Conservation (phyloP, 495 filamentous ascomycete genomes). For the Evernia prunastri region DNA sequence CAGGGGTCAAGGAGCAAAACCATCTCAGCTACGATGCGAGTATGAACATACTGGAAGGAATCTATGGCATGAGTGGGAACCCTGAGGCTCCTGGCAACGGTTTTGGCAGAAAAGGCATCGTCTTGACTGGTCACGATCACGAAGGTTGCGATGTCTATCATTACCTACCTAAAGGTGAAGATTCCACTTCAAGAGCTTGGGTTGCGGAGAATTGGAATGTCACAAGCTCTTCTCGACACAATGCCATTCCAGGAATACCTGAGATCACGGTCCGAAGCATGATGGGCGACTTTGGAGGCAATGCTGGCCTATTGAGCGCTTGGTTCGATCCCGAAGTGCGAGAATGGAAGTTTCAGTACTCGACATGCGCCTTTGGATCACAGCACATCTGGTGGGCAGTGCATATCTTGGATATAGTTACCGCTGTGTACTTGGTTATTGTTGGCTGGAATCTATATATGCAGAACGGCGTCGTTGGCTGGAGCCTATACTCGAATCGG, state of each 20-base stretch:
- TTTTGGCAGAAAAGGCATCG: slow-evolving; percentile 59
- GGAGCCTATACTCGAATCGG: not conserved
- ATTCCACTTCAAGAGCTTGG: slow-evolving; percentile 19
- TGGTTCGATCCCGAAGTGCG: slow-evolving; percentile 70
- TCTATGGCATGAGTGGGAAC: slow-evolving; percentile 69
- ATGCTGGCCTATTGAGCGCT: slow-evolving; percentile 75
- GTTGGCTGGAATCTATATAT: slow-evolving; percentile 13
- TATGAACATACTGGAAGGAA: slow-evolving; percentile 63
- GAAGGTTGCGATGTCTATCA: slow-evolving; percentile 87
- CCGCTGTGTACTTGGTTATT: slow-evolving; percentile 24
- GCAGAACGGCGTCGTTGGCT: not conserved
- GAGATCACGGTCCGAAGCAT: slow-evolving; percentile 95
- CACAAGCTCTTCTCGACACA: slow-evolving; percentile 15
- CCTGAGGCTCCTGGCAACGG: slow-evolving; percentile 45
- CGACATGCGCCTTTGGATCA: slow-evolving; percentile 66
- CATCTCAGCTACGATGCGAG: slow-evolving; percentile 66
- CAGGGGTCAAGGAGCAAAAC: slow-evolving; percentile 84
- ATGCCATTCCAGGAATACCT: slow-evolving; percentile 45
- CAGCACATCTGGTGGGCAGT: slow-evolving; percentile 95
- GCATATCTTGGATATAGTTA: slow-evolving; percentile 63
- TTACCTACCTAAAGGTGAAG: slow-evolving; percentile 41
- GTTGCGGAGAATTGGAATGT: slow-evolving; percentile 23
- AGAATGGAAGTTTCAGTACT: slow-evolving; percentile 78
- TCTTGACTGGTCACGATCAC: slow-evolving; percentile 92
- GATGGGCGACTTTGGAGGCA: slow-evolving; percentile 92